Base-by-base conservation (phyloP, 768 basidiomycete genomes). In the Tricholoma flavovirens region DNA sequence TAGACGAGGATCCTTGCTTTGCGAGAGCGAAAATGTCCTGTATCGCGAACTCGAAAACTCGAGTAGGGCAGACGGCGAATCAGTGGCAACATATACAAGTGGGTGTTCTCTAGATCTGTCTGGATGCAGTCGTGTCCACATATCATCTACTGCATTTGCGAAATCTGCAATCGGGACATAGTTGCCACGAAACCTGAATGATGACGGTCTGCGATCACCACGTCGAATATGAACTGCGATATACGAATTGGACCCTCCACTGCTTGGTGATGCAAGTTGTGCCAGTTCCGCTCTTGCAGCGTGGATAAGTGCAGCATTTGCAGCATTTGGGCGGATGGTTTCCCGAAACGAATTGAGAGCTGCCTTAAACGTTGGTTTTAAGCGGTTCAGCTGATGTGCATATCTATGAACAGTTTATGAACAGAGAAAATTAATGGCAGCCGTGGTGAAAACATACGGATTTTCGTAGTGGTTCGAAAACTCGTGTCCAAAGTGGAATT, bases 401-500 rank as follows among this genome's bases (percentile, higher is more conserved):
- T 82, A 84, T 51, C 86, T 86, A 55, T 58, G 53, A 57, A 32
- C 40, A 22, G 7, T 35, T 45, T 5, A 26, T 49, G 19, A 22
- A 38, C 59, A 15, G 58, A n/a, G 40, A 38, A 46, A 43, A 50
- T 35, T 40, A 50, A 38, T 30, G 36, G 15, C 45, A 7, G 42
- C 33, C 9, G 50, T 24, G n/a, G n/a, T 9, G 4, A 32, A 33
- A 11, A 76, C 84, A 48, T 67, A 88, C 86, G 83, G 67, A 63
- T 89, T 74, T 64, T 87, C 82, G 61, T 83, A 88, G 46, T 77
- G 69, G 17, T 87, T 76, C 8, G 62, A 68, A 64, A 83, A 89
- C 3, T 56, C 67, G 61, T 83, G 76, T 3, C 81, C 78, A 26
- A 88, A 73, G 63, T 88, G 87, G 60, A 76, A 87, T 58, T 78